Evolutionary conservation across 805 yeast genomes (phyloP), one percentile per base, ranked within the genome.

Genomic region (Saturnispora gosingensis): DNA sequence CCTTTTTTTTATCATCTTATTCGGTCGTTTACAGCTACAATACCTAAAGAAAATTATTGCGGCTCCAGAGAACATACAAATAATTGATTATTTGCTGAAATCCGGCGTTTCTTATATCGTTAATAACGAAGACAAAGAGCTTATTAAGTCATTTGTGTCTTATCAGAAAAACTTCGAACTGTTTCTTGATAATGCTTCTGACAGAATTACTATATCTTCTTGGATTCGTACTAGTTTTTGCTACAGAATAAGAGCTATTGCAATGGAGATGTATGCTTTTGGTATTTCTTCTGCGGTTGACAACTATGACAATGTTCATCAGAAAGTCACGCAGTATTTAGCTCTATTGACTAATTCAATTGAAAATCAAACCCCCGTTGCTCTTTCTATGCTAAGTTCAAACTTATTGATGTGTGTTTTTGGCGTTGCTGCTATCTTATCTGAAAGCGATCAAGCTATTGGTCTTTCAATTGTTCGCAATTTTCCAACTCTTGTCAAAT

Each of bases 211-310:
- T 2, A 53, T 59, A 1, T 59, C 66, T 1, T 57, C 64, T 9
- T 54, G 54, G 44, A 58, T 58, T 34, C 63, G 68, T 53, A 54
- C 69, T 54, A 53, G 54, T 43, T 54, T 60, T 20, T 59, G 60
- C 32, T 61, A 57, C 32, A 51, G 58, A 15, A 54, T 62, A 42
- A 54, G 52, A 45, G 59, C 63, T 4, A 53, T 54, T 49, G 76
- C 78, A 22, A 67, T 85, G 34, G 83, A 84, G 61, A 74, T 82
- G n/a, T 72, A 86, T 7, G 75, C 81, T 6, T 74, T 80, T 18
- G 83, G 85, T 9, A 69, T 74, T 50, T 65, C 73, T 28, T 67
- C 75, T 22, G 78, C 76, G 24, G 66, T 72, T 40, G 68, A 77
- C 36, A 72, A 73, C 16, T 59, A 72, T n/a, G 72, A 70, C 0